Conservation (phyloP, 805 yeast genomes). For the Candida sphagnicola region DNA sequence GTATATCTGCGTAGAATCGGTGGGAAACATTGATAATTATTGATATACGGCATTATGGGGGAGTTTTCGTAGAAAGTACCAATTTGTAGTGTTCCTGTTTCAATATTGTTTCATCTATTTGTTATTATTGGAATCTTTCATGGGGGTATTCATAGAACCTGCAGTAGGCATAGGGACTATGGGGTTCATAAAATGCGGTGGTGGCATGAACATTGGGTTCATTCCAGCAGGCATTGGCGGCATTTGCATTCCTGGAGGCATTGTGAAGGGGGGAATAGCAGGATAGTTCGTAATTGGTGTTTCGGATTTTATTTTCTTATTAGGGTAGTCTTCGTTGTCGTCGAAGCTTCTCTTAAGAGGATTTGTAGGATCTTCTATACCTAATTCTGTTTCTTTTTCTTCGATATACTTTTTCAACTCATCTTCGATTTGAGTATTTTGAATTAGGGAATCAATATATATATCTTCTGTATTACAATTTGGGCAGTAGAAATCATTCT, state of each 20-base stretch:
- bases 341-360: constrained; percentile 15
- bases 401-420: constrained; percentile 51
- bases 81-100: no score
- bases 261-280: constrained; percentile 11
- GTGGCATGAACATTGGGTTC: constrained; percentile 21
- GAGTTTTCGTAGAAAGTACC: no score
- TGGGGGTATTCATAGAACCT: no score
- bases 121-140: no score
- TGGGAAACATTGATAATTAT: no score
- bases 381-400: constrained; percentile 27
- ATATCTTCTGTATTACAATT: constrained; percentile 73
- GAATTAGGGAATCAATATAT: constrained; percentile 64
- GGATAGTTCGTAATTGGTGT: constrained; percentile 20
- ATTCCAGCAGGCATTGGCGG: constrained; percentile 17
- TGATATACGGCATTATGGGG: no score
- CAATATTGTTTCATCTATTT: no score
- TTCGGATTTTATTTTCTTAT: constrained; percentile 21
- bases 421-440: constrained; percentile 56
- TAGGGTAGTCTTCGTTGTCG: constrained; percentile 9
- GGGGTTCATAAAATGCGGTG: constrained; percentile 7
- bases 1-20: no score
- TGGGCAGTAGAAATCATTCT: constrained; percentile 88
- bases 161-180: constrained; percentile 4
- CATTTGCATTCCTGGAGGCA: constrained; percentile 20
- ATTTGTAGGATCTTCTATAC: constrained; percentile 29